phyloP scores from a whole-genome alignment of 225 moss, liverwort and hornwort genomes.

The Pleurozium schreberi region DNA sequence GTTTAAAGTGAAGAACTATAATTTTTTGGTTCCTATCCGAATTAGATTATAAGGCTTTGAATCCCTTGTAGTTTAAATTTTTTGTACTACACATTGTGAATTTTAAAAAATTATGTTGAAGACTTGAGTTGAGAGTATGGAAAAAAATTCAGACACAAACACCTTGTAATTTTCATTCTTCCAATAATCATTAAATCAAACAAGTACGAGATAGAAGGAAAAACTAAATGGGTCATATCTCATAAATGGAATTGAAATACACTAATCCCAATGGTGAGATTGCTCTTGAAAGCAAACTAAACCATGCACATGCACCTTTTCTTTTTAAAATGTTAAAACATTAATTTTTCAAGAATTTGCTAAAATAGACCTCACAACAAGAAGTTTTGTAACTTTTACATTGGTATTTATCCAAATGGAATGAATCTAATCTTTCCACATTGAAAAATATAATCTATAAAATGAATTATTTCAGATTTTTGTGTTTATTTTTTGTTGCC shows the following conservation, averaged over 20 bases:
- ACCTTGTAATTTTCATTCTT: background rate
- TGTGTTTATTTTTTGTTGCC: background rate
- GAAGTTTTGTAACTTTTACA: background rate
- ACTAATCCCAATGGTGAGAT: background rate
- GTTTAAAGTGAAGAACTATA: background rate
- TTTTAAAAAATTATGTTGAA: background rate
- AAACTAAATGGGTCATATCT: background rate
- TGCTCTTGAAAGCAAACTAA: background rate
- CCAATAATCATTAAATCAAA: background rate
- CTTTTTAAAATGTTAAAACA: no score
- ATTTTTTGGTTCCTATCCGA: background rate
- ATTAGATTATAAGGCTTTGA: background rate
- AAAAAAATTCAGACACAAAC: background rate
- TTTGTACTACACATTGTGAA: background rate
- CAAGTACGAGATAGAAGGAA: background rate
- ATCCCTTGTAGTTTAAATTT: background rate
- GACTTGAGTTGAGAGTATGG: background rate
- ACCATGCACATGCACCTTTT: no score
- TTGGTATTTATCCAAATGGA: background rate
- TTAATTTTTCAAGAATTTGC: no score
- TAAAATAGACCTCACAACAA: background rate
- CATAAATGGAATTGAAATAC: background rate
- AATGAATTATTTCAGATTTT: background rate
- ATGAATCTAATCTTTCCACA: background rate
- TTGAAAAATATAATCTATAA: background rate